A percentile compares a stretch with the other conserved stretches of the same genome.
Evolutionary conservation across 331 rosid species (phyloP).

Genomic region (Dryas integrifolia): DNA sequence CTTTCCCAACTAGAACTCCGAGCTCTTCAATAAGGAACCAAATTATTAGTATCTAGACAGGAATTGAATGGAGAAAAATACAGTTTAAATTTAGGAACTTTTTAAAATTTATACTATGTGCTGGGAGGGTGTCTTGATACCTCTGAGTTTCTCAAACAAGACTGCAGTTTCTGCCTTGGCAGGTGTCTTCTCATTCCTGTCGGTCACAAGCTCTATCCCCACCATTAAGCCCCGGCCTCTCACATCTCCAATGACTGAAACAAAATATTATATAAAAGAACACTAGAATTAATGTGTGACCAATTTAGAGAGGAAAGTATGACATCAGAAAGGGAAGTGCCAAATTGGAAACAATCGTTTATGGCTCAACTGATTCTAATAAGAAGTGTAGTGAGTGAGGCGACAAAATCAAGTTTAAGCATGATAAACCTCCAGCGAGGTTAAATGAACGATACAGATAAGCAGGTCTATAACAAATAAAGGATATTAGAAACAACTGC

Average conservation of each 20-base stretch:
- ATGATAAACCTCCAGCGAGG: not conserved
- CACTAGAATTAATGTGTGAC: not conserved
- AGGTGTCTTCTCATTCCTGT: slow-evolving; percentile 57
- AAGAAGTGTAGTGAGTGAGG: not conserved
- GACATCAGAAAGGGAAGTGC: slow-evolving; percentile 19
- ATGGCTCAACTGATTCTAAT: not conserved
- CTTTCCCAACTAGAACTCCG: slow-evolving; percentile 78
- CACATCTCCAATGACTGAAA: slow-evolving; percentile 75
- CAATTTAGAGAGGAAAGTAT: not conserved
- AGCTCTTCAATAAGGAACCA: slow-evolving; percentile 49
- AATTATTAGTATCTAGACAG: slow-evolving; percentile 21
- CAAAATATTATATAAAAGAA: slow-evolving; percentile 14
- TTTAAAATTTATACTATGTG: not conserved
- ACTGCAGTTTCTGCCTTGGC: slow-evolving; percentile 74
- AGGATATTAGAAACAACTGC: not conserved
- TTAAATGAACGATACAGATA: not conserved
- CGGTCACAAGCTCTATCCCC: slow-evolving; percentile 70
- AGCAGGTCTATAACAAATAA: not conserved
- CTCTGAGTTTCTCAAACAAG: slow-evolving; percentile 76
- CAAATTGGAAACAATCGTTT: slow-evolving; percentile 5
- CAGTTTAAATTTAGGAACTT: not conserved
- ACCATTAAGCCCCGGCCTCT: slow-evolving; percentile 85
- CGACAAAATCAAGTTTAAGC: not conserved
- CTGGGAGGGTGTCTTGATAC: slow-evolving; percentile 29
- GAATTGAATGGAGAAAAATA: slow-evolving; percentile 1